Conservation (phyloP, 345 rosid species). For the Cardamine occulta region DNA sequence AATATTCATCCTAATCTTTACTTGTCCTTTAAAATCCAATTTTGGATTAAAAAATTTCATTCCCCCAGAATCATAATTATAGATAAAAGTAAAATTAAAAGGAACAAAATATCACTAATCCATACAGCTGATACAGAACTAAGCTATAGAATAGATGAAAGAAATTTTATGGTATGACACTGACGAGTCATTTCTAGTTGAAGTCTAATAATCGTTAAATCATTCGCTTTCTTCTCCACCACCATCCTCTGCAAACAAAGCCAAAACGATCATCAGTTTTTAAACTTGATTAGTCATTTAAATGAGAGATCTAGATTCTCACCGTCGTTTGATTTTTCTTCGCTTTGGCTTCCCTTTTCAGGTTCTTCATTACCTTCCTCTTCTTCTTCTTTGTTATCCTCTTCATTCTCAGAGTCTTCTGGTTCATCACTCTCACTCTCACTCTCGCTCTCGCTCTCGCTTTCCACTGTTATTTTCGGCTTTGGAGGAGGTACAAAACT, state of each 20-base stretch:
- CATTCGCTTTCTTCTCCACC: conserved; percentile 38
- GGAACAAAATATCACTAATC: conserved; percentile 24
- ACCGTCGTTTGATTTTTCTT: conserved; percentile 38
- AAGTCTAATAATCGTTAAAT: not conserved
- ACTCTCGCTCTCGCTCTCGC: conserved; percentile 49
- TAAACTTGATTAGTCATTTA: not conserved
- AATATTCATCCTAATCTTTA: conserved; percentile 25
- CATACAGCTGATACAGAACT: not conserved
- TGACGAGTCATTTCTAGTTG: not conserved
- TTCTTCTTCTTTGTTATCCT: conserved; percentile 18
- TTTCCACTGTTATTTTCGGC: conserved; percentile 63
- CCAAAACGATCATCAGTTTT: conserved; percentile 19
- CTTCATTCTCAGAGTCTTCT: conserved; percentile 34
- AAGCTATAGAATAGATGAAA: conserved; percentile 17
- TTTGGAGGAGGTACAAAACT: conserved; percentile 74
- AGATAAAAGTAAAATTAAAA: not conserved
- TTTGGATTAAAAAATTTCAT: not conserved
- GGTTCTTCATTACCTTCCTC: conserved; percentile 23
- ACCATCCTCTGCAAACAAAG: conserved; percentile 38
- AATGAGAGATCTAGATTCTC: conserved; percentile 21
- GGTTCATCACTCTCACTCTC: conserved; percentile 47
- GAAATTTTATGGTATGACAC: not conserved
- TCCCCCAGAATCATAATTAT: conserved; percentile 13
- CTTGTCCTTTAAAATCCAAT: not conserved
- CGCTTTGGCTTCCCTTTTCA: conserved; percentile 25